Base-by-base conservation (phyloP, 1,139 yeast species). In the Sugiyamaella paludigena region DNA sequence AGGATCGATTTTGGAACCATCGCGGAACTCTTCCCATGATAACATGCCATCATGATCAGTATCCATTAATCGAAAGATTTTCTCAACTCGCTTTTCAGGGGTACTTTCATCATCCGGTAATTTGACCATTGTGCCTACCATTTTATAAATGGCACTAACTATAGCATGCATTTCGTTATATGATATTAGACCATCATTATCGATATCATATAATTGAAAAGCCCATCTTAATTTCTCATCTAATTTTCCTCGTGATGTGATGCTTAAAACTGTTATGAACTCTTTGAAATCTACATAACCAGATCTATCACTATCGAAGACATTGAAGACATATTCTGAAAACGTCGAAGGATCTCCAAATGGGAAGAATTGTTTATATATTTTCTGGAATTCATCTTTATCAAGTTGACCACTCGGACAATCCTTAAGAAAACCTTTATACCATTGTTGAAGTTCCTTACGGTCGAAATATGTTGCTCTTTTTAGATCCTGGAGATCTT, bases 381-480 rank as follows among this genome's bases (percentile, higher is more conserved):
- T 91, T 67, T 87, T 87, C 57, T 87, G 83, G 67, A 94, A 89
- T 64, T 92, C 98, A 47, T 85, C 87, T 62, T 85, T 86, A 8
- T 89, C 81, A 39, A 94, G 74, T 64, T 85, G 92, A 0, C 98
- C 98, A 40, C 81, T 77, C 0, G 98, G 98, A 66, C 97, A 91
- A 64, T 94, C 98, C 62, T 96, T 78, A 43, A 86, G 74, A 61
- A 92, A 92, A 3, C 98, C 98, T 66, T 89, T 91, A 67, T 91
- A 92, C 98, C 98, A 92, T 65, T 91, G 98, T 67, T 92, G 98
- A 45, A 94, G 79, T 65, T 94, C 98, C 58, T 96, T 77, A 51
- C 92, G 81, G 65, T 92, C 96, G 65, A 94, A 94, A 64, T 88
- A 85, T 0, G 99, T 94, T 30, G 89, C 85, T 63, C 81, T 84